A percentile compares a stretch with the other conserved stretches of the same genome.
Evolutionary conservation across 345 rosid species (phyloP).

Genomic region (Lepidium sativum): DNA sequence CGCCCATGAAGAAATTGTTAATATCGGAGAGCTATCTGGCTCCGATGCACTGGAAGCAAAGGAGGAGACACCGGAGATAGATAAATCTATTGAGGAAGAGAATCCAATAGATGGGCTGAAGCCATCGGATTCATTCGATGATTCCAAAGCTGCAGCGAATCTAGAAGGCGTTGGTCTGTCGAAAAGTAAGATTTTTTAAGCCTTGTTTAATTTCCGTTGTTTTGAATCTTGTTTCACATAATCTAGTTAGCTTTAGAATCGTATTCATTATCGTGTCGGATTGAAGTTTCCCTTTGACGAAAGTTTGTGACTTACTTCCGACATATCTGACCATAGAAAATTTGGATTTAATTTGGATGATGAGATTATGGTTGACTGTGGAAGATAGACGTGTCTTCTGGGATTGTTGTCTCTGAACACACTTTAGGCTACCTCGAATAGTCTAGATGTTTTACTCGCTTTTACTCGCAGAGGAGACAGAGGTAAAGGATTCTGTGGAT

Average conservation of each 20-base stretch:
- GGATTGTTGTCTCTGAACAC: constrained; percentile 17
- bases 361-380: not conserved
- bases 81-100: constrained; percentile 22
- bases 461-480: constrained; percentile 66
- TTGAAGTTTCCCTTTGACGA: not conserved
- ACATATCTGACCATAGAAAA: not conserved
- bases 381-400: not conserved
- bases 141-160: constrained; percentile 23
- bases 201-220: not conserved
- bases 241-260: not conserved
- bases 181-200: constrained; percentile 39
- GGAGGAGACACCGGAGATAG: constrained; percentile 23
- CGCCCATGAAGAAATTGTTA: constrained; percentile 27
- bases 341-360: not conserved
- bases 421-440: constrained; percentile 28
- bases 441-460: constrained; percentile 39
- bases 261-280: not conserved
- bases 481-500: constrained; percentile 48
- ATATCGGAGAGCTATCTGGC: constrained; percentile 23
- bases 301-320: not conserved
- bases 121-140: constrained; percentile 10
- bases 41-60: constrained; percentile 21
- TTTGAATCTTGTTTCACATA: not conserved
- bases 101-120: constrained; percentile 6
- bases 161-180: constrained; percentile 6